A percentile compares a stretch with the other conserved stretches of the same genome.
Evolutionary conservation across 345 rosid genomes (phyloP).

Genomic region (Ceriops decandra): DNA sequence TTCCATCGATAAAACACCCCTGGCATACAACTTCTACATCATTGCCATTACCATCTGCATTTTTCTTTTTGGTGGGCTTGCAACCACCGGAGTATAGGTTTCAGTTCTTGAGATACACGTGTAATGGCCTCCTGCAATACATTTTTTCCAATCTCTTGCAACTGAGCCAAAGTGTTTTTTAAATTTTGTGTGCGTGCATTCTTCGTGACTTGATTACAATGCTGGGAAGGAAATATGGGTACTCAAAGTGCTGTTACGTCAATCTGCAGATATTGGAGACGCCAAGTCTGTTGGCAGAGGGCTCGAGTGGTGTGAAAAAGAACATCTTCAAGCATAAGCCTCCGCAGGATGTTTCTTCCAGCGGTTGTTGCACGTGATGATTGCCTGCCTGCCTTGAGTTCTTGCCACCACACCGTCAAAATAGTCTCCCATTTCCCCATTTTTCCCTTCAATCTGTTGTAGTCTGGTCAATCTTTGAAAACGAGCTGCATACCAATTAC

Average conservation of each 20-base stretch:
- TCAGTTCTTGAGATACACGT: no score
- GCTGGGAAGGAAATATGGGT: not conserved
- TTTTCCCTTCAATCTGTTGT: not conserved
- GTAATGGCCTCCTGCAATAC: no score
- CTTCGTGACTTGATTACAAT: not conserved
- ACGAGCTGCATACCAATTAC: no score
- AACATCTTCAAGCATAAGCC: slow-evolving; percentile 83
- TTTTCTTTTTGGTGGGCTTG: no score
- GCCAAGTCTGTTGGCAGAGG: slow-evolving; percentile 73
- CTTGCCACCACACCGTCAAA: not conserved
- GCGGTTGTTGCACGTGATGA: slow-evolving; percentile 49
- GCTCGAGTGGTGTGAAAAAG: slow-evolving; percentile 69
- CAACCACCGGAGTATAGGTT: no score
- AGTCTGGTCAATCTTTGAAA: no score
- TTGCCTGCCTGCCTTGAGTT: not conserved
- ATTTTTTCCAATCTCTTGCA: not conserved
- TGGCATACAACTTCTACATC: no score
- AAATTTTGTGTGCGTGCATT: not conserved
- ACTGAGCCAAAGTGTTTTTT: slow-evolving; percentile 1
- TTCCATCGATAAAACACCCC: no score
- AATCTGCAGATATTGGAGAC: slow-evolving; percentile 73
- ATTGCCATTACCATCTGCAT: no score
- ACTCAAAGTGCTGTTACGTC: not conserved
- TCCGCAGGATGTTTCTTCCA: slow-evolving; percentile 38
- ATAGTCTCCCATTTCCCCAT: not conserved